Conservation (phyloP, 2,329 filamentous ascomycete genomes). For the Akanthomyces uredinophilus region DNA sequence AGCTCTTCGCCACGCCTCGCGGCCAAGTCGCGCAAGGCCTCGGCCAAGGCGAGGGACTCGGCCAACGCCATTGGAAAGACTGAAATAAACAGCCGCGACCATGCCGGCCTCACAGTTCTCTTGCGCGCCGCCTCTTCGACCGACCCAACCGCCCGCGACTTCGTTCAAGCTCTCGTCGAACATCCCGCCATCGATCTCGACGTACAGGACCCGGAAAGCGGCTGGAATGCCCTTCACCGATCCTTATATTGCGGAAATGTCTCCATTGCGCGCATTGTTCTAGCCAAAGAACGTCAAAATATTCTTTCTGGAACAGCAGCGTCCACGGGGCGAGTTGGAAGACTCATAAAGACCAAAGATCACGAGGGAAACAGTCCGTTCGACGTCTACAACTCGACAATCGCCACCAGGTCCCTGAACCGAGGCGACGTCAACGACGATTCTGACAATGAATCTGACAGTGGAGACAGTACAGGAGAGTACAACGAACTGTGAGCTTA, state of each 20-base stretch:
- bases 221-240: conserved; percentile 92
- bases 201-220: conserved; percentile 81
- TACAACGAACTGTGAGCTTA: conserved; percentile 26
- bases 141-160: conserved; percentile 62
- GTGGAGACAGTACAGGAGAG: conserved; percentile 42
- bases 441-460: conserved; percentile 47
- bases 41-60: conserved; percentile 40
- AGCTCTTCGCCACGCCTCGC: conserved; percentile 45
- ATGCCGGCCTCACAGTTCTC: conserved; percentile 74
- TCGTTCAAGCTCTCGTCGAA: conserved; percentile 74
- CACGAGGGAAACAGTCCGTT: conserved; percentile 92
- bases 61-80: conserved; percentile 42
- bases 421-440: conserved; percentile 20
- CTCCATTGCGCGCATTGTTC: conserved; percentile 73
- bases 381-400: conserved; percentile 84
- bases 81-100: conserved; percentile 82
- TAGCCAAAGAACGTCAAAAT: conserved; percentile 71
- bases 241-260: conserved; percentile 88
- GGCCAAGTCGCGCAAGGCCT: conserved; percentile 46
- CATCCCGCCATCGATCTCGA: conserved; percentile 83
- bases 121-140: conserved; percentile 78
- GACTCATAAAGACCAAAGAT: conserved; percentile 91
- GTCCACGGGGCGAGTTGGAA: conserved; percentile 58
- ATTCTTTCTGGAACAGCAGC: conserved; percentile 54
- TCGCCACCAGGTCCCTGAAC: conserved; percentile 67